Evolutionary conservation across 345 rosid genomes (phyloP).

Genomic region (Lepidium aucheri): DNA sequence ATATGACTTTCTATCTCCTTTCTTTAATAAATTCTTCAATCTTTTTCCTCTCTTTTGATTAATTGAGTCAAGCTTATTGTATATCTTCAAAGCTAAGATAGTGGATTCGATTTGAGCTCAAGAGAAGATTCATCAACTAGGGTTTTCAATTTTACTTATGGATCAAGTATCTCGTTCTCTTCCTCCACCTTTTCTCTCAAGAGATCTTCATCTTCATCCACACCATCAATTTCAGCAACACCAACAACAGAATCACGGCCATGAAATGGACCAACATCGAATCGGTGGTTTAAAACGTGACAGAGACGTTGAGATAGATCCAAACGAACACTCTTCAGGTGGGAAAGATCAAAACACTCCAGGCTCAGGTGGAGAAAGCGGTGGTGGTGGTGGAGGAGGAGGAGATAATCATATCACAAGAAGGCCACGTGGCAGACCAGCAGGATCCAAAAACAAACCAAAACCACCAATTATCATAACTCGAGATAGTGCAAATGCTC

Average conservation of each 20-base stretch:
- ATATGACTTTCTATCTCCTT: slow-evolving; percentile 16
- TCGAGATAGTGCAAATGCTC: slow-evolving; percentile 92
- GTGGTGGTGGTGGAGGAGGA: slow-evolving; percentile 40
- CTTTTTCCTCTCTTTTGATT: background rate
- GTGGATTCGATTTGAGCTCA: background rate
- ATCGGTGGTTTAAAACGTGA: slow-evolving; percentile 61
- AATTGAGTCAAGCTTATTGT: background rate
- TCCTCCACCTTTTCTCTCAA: slow-evolving; percentile 72
- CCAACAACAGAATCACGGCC: slow-evolving; percentile 45
- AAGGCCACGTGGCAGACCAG: slow-evolving; percentile 76
- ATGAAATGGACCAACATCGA: slow-evolving; percentile 29
- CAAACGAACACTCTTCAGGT: slow-evolving; percentile 23
- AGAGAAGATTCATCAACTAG: slow-evolving; percentile 6
- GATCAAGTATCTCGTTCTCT: slow-evolving; percentile 79
- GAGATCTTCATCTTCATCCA: slow-evolving; percentile 72
- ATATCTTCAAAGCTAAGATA: background rate
- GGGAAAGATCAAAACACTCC: slow-evolving; percentile 35
- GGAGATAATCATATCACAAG: slow-evolving; percentile 42
- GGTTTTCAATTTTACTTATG: slow-evolving; percentile 28
- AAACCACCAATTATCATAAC: slow-evolving; percentile 93
- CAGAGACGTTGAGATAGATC: slow-evolving; percentile 36
- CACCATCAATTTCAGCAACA: slow-evolving; percentile 61
- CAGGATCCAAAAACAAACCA: slow-evolving; percentile 89
- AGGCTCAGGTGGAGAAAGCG: slow-evolving; percentile 19
- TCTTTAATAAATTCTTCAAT: background rate